Evolutionary conservation across 2,329 filamentous ascomycete genomes (phyloP), one percentile per base, ranked within the genome.

Genomic region (Immersiporthe knoxdaviesiana): DNA sequence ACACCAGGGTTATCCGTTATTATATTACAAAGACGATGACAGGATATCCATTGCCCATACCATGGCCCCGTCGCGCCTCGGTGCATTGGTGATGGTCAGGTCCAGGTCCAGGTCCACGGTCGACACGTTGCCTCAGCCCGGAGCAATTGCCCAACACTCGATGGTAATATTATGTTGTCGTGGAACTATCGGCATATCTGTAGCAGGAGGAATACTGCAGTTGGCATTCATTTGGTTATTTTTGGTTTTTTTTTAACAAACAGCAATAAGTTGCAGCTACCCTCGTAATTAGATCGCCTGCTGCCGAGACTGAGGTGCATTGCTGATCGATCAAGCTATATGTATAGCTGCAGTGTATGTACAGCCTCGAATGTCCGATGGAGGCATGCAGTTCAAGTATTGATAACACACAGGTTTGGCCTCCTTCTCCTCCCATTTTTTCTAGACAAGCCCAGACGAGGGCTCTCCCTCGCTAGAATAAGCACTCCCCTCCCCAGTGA

Each of bases 1-100:
- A 70, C 62, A 47, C 68, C 68, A 30, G 65, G 61, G n/a, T 70
- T 65, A 12, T 68, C 58, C 12, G 37, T 63, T n/a, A n/a, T n/a
- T n/a, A n/a, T n/a, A n/a, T n/a, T 12, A 54, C 35, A 18, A 58
- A 68, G 5, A 62, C 65, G 18, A 63, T 59, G 14, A 68, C 65
- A 27, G 65, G n/a, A 30, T 65, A 56, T 3, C 62, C 66, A 3
- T 63, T 56, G 11, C 52, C 61, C 2, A 56, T 4, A 68, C 37
- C 65, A 67, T 68, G 10, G 62, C 61, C 1, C 65, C 58, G 52
- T 70, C 65, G 11, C 68, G 27, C 7, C 61, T 37, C 5, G 62
- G 58, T 27, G 68, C 37, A 12, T 65, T 50, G 5, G 50, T 27
- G 5, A 56, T 35, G 16, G 56, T 61, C 30, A 69, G 27, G 24